Base-by-base conservation (phyloP, 1,284 basidiomycete species). In the Malassezia yamatoensis region DNA sequence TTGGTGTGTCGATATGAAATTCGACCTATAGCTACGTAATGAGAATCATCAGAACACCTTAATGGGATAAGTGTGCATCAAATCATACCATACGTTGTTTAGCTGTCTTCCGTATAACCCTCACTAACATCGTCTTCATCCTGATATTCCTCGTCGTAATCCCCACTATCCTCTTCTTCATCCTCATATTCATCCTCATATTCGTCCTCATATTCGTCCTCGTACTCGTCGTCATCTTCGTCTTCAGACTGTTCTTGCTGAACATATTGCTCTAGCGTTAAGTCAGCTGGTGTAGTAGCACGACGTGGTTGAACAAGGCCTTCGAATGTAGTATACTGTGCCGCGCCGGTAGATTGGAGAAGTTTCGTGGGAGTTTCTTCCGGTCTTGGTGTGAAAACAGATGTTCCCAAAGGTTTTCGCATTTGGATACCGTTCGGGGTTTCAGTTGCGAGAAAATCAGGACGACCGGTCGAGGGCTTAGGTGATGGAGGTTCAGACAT, bases 311-410 rank as follows among this genome's bases (percentile, higher is more conserved):
- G 43, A 4, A 58, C 55, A 3, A 58, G 40, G 4, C 55, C 55
- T 35, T 58, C 55, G 39, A 58, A 58, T 33, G 55, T 58, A 16
- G 44, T 52, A 32, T 57, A 57, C 29, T 41, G 16, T 2, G 44
- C 44, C 24, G 36, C 20, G 11, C 42, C 20, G 8, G 13, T 13
- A 8, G 21, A 32, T 2, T 16, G 9, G 3, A 21, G 10, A 21
- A 21, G 39, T 10, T 10, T 15, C 39, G 39, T 9, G 9, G 39
- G 16, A 15, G 1, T 21, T 16, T 21, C 39, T 10, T 41, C 16
- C 39, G 39, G 16, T 21, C 16, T 16, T n/a, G 39, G 16, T 10
- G 10, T 16, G 9, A 13, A 10, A 16, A 15, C 13, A 10, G 39
- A 12, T 9, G 16, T 16, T 21, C 16, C 39, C 21, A 18, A 21